These are phyloP conservation scores for Tuber aestivum DNA, from an alignment of 495 filamentous ascomycete species.

Conservation along the genomic window DNA sequence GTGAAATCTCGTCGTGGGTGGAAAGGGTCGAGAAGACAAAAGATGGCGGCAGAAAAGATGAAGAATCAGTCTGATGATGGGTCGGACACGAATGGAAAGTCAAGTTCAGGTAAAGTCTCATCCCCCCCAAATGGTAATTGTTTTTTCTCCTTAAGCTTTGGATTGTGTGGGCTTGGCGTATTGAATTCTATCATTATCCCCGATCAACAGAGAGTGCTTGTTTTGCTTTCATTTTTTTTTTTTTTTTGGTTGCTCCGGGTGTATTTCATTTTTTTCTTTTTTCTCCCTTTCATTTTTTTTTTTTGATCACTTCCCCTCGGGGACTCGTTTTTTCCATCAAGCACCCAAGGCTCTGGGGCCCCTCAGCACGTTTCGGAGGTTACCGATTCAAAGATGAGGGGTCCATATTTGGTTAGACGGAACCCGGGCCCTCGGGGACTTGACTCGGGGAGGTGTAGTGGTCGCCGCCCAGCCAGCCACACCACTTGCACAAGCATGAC, in stretches of 20 bases:
- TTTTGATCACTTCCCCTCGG: background rate
- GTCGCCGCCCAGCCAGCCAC: background rate
- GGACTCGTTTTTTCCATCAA: slow-evolving; percentile 21
- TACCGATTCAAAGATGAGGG: slow-evolving; percentile 11
- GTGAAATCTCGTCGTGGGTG: slow-evolving; percentile 52
- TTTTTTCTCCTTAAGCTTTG: slow-evolving; percentile 13
- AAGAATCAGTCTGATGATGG: slow-evolving; percentile 15
- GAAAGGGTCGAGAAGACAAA: slow-evolving; percentile 45
- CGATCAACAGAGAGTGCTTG: slow-evolving; percentile 10
- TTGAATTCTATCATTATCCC: slow-evolving; percentile 19
- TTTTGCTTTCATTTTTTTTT: slow-evolving; percentile 10
- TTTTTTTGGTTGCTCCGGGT: slow-evolving; percentile 21
- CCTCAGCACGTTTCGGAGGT: slow-evolving; percentile 30
- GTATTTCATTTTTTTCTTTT: too few species aligned
- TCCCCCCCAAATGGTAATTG: background rate
- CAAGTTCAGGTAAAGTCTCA: slow-evolving; percentile 24
- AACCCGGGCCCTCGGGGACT: slow-evolving; percentile 36
- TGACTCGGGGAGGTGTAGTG: slow-evolving; percentile 35
- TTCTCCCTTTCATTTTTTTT: slow-evolving; percentile 16
- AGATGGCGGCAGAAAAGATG: slow-evolving; percentile 38
- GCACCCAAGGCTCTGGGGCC: slow-evolving; percentile 22
- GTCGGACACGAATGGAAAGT: slow-evolving; percentile 12
- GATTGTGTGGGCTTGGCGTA: slow-evolving; percentile 3
- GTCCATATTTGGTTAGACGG: slow-evolving; percentile 22
- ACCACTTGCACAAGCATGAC: background rate